phyloP scores from a whole-genome alignment of 2,329 filamentous ascomycete genomes.

The Xylariaceae sp. region DNA sequence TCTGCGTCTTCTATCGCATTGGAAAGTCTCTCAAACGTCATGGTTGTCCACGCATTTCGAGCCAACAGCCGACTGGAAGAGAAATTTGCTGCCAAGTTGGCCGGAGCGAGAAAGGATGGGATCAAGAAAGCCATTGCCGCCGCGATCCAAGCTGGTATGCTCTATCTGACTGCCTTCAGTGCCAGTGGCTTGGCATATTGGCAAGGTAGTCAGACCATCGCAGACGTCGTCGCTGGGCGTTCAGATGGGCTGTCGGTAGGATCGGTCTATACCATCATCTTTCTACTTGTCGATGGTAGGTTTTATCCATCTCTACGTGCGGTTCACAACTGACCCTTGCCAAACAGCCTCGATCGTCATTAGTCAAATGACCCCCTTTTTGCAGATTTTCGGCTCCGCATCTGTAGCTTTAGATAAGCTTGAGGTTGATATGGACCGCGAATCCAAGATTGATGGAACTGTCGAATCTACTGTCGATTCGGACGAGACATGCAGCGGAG shows the following conservation, averaged over 20 bases:
- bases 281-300: constrained; percentile 57
- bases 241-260: constrained; percentile 35
- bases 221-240: constrained; percentile 31
- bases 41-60: constrained; percentile 52
- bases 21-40: constrained; percentile 48
- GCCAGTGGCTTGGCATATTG: constrained; percentile 64
- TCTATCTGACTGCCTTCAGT: constrained; percentile 63
- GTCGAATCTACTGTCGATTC: constrained; percentile 38
- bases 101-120: constrained; percentile 40
- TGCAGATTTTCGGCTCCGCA: constrained; percentile 55
- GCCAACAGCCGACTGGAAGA: constrained; percentile 47
- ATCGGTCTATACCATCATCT: constrained; percentile 59
- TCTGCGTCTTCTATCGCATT: constrained; percentile 52
- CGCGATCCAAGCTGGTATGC: constrained; percentile 54
- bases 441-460: constrained; percentile 39
- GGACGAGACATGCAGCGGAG: constrained; percentile 40
- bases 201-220: constrained; percentile 51
- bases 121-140: constrained; percentile 53
- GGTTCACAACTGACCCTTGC: constrained; percentile 31
- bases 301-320: constrained; percentile 6
- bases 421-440: constrained; percentile 48
- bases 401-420: constrained; percentile 51
- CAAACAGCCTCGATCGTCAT: constrained; percentile 49
- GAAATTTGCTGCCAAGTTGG: constrained; percentile 46
- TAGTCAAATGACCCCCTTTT: constrained; percentile 55